A percentile compares a stretch with the other conserved stretches of the same genome.
These are phyloP conservation scores for Glonium stellatum DNA, from an alignment of 495 filamentous ascomycete genomes.

Conservation along the genomic window DNA sequence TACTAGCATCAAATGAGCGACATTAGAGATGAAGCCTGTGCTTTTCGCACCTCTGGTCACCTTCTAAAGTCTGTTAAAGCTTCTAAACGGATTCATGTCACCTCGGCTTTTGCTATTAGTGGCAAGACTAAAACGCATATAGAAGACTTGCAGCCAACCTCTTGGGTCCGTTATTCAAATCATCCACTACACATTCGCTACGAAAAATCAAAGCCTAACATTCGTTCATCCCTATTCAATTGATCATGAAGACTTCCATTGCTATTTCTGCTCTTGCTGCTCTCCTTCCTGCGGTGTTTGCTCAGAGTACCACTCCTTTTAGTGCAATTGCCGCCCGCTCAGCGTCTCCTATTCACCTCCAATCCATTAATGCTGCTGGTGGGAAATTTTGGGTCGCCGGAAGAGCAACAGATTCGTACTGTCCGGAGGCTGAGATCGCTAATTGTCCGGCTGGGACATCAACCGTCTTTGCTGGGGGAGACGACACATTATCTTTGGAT, in stretches of 20 bases:
- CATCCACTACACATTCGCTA: too few species aligned
- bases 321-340: background rate
- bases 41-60: too few species aligned
- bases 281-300: background rate
- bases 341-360: slow-evolving; percentile 4
- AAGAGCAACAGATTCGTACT: slow-evolving; percentile 1
- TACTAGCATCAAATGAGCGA: too few species aligned
- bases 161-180: too few species aligned
- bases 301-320: background rate
- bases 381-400: background rate
- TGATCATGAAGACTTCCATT: background rate
- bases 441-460: slow-evolving; percentile 41
- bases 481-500: slow-evolving; percentile 35
- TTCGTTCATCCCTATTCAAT: background rate
- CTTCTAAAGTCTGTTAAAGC: too few species aligned
- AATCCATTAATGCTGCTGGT: background rate
- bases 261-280: background rate
- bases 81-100: too few species aligned
- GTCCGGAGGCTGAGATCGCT: background rate
- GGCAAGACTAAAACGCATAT: too few species aligned
- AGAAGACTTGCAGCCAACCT: too few species aligned
- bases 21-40: too few species aligned
- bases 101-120: too few species aligned
- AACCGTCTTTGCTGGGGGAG: slow-evolving; percentile 40
- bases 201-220: too few species aligned